A percentile compares a stretch with the other conserved stretches of the same genome.
Conservation (phyloP, 2,329 filamentous ascomycete genomes). For the Magnaporthales sp. region DNA sequence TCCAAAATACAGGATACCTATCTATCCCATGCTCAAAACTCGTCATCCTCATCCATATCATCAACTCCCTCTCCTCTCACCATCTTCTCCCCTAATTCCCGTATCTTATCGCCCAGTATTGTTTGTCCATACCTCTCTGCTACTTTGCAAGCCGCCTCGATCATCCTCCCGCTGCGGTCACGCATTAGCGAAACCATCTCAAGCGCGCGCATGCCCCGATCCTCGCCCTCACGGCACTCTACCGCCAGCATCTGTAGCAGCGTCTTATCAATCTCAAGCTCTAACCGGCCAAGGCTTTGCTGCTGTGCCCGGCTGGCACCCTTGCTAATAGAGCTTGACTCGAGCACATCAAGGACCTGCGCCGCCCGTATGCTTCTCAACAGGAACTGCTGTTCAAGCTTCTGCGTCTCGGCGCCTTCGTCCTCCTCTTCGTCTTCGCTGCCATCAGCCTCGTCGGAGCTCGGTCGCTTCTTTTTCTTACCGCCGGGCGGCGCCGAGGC, state of each 20-base stretch:
- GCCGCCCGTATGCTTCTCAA: conserved; percentile 63
- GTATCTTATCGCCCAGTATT: conserved; percentile 83
- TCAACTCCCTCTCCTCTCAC: conserved; percentile 26
- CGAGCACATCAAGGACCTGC: conserved; percentile 67
- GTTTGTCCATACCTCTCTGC: conserved; percentile 75
- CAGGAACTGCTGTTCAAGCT: conserved; percentile 75
- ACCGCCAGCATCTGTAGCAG: conserved; percentile 80
- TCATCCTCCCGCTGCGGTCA: conserved; percentile 78
- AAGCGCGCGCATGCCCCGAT: conserved; percentile 86
- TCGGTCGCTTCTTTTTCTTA: conserved; percentile 17
- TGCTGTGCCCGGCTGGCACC: conserved; percentile 35
- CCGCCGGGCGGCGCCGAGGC: conserved; percentile 33
- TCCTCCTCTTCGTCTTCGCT: conserved; percentile 20
- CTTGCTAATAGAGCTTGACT: conserved; percentile 45
- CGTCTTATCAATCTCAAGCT: conserved; percentile 83
- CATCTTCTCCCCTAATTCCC: conserved; percentile 68
- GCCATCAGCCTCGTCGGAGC: conserved; percentile 20
- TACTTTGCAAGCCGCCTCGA: conserved; percentile 84
- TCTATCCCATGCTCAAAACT: neutral
- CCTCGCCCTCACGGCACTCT: conserved; percentile 89
- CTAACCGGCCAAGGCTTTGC: conserved; percentile 50
- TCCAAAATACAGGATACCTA: neutral
- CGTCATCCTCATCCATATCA: conserved; percentile 5
- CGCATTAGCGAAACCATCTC: conserved; percentile 83
- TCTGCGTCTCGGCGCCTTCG: conserved; percentile 39